These are phyloP conservation scores for Candida suzukii DNA, from an alignment of 805 yeast genomes.

Conservation along the genomic window DNA sequence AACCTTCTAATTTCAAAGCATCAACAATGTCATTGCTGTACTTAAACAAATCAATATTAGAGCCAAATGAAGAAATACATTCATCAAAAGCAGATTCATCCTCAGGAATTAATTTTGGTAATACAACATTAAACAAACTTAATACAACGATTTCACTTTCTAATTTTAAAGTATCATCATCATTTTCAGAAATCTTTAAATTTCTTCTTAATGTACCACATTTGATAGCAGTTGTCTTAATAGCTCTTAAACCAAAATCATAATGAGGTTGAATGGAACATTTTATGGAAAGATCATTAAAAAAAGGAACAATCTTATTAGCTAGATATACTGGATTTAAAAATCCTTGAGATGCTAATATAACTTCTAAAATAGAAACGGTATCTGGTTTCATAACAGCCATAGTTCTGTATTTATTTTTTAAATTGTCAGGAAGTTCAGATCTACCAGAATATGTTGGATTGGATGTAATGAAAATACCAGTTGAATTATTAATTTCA, in stretches of 20 bases:
- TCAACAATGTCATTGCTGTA: conserved; percentile 18
- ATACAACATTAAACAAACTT: conserved; percentile 53
- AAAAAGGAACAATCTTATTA: conserved; percentile 44
- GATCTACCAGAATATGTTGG: conserved; percentile 85
- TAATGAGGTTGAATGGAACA: conserved; percentile 64
- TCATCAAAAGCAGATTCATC: conserved; percentile 42
- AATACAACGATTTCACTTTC: conserved; percentile 34
- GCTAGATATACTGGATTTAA: conserved; percentile 38
- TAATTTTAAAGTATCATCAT: conserved; percentile 1
- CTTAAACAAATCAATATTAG: background rate
- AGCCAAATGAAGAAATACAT: conserved; percentile 20
- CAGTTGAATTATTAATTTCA: conserved; percentile 42
- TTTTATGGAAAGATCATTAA: conserved; percentile 31
- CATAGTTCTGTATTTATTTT: conserved; percentile 68
- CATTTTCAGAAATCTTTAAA: background rate
- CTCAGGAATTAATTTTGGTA: conserved; percentile 54
- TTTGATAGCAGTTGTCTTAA: conserved; percentile 57
- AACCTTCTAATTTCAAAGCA: conserved; percentile 22
- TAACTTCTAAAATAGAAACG: conserved; percentile 57
- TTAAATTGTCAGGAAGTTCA: conserved; percentile 77
- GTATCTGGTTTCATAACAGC: conserved; percentile 71
- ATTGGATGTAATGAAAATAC: conserved; percentile 85
- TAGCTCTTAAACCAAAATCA: conserved; percentile 83
- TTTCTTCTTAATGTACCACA: conserved; percentile 42
- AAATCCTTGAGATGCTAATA: conserved; percentile 73